These are phyloP conservation scores for Exophiala spinifera DNA, from an alignment of 2,329 filamentous ascomycete genomes.

Conservation along the genomic window DNA sequence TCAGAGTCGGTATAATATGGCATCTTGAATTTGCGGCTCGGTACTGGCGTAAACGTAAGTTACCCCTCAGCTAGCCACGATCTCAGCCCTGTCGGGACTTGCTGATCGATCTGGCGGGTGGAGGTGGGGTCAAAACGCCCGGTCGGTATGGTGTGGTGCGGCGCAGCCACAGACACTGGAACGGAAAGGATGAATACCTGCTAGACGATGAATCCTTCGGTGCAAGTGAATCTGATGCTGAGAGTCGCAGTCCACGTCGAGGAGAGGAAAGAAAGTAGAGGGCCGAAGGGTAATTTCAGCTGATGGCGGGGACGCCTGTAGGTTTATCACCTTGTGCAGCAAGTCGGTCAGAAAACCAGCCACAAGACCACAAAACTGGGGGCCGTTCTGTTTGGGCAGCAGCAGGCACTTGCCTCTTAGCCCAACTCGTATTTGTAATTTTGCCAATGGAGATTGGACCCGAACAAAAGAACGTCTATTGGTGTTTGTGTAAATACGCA, in stretches of 20 bases:
- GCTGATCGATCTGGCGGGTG: constrained; percentile 1
- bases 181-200: not conserved
- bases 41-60: too few species aligned
- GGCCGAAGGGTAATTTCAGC: constrained; percentile 10
- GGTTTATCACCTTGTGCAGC: constrained; percentile 19
- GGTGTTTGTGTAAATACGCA: not conserved
- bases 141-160: not conserved
- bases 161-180: not conserved
- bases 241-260: not conserved
- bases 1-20: constrained; percentile 17
- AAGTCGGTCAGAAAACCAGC: constrained; percentile 8
- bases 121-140: constrained; percentile 16
- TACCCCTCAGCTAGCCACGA: not conserved
- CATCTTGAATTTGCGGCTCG: not conserved
- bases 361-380: constrained; percentile 11
- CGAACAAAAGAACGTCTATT: not conserved
- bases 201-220: not conserved
- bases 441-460: too few species aligned
- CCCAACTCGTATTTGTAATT: too few species aligned
- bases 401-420: not conserved
- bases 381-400: not conserved
- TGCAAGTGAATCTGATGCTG: too few species aligned
- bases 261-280: constrained; percentile 7
- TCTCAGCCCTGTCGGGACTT: constrained; percentile 4
- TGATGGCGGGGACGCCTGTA: constrained; percentile 12